Conservation (phyloP, 2,329 filamentous ascomycete genomes). For the Exophiala sideris region DNA sequence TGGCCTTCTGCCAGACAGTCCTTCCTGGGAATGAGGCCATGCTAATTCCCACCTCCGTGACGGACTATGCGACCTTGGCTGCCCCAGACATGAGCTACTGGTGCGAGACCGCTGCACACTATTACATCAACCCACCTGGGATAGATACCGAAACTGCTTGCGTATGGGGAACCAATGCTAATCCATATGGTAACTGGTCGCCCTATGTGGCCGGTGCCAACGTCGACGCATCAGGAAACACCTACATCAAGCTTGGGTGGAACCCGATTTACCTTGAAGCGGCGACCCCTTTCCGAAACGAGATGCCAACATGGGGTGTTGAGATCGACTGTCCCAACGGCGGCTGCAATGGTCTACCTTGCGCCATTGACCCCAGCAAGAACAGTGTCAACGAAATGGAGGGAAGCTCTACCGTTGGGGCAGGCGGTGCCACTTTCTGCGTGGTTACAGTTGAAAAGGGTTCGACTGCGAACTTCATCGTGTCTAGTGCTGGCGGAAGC, state of each 20-base stretch:
- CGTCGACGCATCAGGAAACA: constrained; percentile 60
- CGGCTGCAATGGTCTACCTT: constrained; percentile 70
- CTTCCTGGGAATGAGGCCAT: constrained; percentile 77
- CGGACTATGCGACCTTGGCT: constrained; percentile 55
- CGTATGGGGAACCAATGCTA: constrained; percentile 63
- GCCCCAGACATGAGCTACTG: constrained; percentile 70
- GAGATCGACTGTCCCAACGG: constrained; percentile 66
- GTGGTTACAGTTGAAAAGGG: constrained; percentile 72
- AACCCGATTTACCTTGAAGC: constrained; percentile 68
- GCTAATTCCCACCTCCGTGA: constrained; percentile 73
- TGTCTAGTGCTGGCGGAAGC: constrained; percentile 49
- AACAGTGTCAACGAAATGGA: constrained; percentile 57
- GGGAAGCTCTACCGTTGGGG: constrained; percentile 58
- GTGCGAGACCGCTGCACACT: constrained; percentile 70
- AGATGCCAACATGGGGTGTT: constrained; percentile 63
- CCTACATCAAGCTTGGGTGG: constrained; percentile 72
- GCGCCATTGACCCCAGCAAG: constrained; percentile 62
- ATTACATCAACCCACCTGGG: constrained; percentile 75
- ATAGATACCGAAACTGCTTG: constrained; percentile 59
- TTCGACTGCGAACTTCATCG: constrained; percentile 63
- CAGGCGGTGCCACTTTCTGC: constrained; percentile 68
- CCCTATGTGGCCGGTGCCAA: constrained; percentile 76
- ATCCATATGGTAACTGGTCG: constrained; percentile 71
- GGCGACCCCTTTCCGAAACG: constrained; percentile 51
- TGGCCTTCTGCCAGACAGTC: constrained; percentile 77